These are phyloP conservation scores for Stephania cephalantha DNA, from an alignment of 164 flowering plant species.

Conservation along the genomic window DNA sequence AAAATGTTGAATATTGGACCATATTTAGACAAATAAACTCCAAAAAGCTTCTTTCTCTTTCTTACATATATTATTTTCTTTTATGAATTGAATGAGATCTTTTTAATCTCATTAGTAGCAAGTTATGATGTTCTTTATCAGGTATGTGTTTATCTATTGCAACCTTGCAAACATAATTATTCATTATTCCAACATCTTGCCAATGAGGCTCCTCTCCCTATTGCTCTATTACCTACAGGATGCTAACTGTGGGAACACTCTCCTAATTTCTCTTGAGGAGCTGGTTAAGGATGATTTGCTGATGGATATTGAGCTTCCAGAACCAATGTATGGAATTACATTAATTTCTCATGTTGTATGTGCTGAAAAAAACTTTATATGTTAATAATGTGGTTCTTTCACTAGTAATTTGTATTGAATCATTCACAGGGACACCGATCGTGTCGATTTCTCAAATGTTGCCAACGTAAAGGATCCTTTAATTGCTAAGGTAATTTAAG, in stretches of 20 bases:
- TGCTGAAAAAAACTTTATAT: background rate
- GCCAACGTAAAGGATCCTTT: slow-evolving; percentile 80
- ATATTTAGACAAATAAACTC: too few relatives aligned
- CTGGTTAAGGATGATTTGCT: slow-evolving; percentile 88
- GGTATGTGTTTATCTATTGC: too few relatives aligned
- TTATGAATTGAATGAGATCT: background rate
- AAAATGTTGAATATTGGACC: too few relatives aligned
- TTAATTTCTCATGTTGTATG: slow-evolving; percentile 3
- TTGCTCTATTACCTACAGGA: slow-evolving; percentile 40
- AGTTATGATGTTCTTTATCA: background rate
- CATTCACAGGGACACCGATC: slow-evolving; percentile 52
- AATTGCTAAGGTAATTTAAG: slow-evolving; percentile 57
- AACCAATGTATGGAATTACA: slow-evolving; percentile 52
- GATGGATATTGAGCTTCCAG: slow-evolving; percentile 73
- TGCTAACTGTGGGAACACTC: slow-evolving; percentile 97
- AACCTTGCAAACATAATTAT: too few relatives aligned
- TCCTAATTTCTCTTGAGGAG: slow-evolving; percentile 91
- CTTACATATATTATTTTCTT: background rate
- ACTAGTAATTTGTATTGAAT: background rate
- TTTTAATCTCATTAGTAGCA: background rate
- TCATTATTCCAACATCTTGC: too few relatives aligned
- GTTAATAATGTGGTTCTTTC: background rate
- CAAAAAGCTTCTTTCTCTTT: background rate
- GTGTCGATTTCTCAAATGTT: slow-evolving; percentile 50
- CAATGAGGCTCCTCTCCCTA: background rate